Conservation (phyloP, 352 stramenopile genomes). For the Pythium aphanidermatum region DNA sequence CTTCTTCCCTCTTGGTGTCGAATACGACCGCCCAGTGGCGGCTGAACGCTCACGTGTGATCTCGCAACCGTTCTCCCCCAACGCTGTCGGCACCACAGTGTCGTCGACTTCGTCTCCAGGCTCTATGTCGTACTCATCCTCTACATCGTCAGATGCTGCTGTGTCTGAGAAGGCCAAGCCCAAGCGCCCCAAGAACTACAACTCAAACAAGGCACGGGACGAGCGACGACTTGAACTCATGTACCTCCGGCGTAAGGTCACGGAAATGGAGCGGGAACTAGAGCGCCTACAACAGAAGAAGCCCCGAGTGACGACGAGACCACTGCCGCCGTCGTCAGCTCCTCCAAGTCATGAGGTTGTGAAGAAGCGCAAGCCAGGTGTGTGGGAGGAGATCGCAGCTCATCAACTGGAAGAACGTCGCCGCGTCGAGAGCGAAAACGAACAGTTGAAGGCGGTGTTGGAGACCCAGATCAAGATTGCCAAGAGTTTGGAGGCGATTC, state of each 20-base stretch:
- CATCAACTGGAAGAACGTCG: constrained; percentile 3
- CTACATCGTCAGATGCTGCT: too few relatives aligned
- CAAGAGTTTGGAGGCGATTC: constrained; percentile 22
- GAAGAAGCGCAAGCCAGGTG: neutral
- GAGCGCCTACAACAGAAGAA: neutral
- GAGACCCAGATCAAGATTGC: constrained; percentile 31
- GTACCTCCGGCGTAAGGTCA: constrained; percentile 3
- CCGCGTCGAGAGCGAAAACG: constrained; percentile 28
- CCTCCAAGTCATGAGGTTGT: neutral
- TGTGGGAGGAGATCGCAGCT: constrained; percentile 8
- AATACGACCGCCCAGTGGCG: constrained; percentile 9
- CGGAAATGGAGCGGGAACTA: constrained; percentile 1
- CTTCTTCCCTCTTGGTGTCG: constrained; percentile 15
- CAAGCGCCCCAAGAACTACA: constrained; percentile 3
- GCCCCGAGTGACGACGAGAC: neutral
- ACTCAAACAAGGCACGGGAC: constrained; percentile 8
- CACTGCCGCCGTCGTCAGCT: neutral
- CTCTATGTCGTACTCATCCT: too few relatives aligned
- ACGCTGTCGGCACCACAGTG: too few relatives aligned
- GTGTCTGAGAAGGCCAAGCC: neutral
- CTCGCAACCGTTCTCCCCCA: constrained; percentile 8
- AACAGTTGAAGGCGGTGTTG: constrained; percentile 30
- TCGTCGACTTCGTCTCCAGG: too few relatives aligned
- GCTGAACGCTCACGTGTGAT: constrained; percentile 7
- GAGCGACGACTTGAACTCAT: constrained; percentile 4